phyloP scores from a whole-genome alignment of 176 grass and related monocot species.

The Alopecurus myosuroides region DNA sequence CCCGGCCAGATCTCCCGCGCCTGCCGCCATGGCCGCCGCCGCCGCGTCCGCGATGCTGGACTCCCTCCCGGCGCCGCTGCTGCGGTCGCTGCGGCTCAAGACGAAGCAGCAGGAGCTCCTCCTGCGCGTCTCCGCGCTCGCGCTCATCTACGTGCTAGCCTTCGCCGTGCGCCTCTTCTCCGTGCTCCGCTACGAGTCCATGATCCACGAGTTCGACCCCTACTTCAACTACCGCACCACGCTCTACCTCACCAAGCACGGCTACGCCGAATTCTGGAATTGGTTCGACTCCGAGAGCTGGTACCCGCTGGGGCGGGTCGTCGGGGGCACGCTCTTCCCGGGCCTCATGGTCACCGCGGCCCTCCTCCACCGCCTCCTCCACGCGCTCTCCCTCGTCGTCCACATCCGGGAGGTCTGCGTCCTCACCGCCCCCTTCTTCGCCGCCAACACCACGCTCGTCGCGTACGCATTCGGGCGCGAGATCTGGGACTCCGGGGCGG shows the following conservation, averaged over 20 bases:
- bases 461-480: constrained; percentile 98
- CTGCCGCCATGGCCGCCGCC: constrained; percentile 26
- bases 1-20: constrained; percentile 28
- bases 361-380: constrained; percentile 74
- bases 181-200: constrained; percentile 98
- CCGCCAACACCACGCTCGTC: constrained; percentile 94
- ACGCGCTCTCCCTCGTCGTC: constrained; percentile 69
- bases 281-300: constrained; percentile 99
- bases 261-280: constrained; percentile 95
- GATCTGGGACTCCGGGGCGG: constrained; percentile 96
- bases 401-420: constrained; percentile 99
- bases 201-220: constrained; percentile 99
- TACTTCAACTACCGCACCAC: constrained; percentile 99
- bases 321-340: constrained; percentile 90
- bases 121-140: constrained; percentile 72
- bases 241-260: constrained; percentile 81
- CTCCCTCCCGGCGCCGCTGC: constrained; percentile 42
- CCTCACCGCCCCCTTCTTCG: constrained; percentile 94
- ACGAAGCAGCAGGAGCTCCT: constrained; percentile 99
- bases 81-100: constrained; percentile 71
- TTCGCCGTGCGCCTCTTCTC: constrained; percentile 93
- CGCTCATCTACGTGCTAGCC: constrained; percentile 95
- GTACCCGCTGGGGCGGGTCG: constrained; percentile 95
- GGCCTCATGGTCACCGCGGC: constrained; percentile 97
- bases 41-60: constrained; percentile 1